Base-by-base conservation (phyloP, 768 basidiomycete species). In the Tricholoma sp. region DNA sequence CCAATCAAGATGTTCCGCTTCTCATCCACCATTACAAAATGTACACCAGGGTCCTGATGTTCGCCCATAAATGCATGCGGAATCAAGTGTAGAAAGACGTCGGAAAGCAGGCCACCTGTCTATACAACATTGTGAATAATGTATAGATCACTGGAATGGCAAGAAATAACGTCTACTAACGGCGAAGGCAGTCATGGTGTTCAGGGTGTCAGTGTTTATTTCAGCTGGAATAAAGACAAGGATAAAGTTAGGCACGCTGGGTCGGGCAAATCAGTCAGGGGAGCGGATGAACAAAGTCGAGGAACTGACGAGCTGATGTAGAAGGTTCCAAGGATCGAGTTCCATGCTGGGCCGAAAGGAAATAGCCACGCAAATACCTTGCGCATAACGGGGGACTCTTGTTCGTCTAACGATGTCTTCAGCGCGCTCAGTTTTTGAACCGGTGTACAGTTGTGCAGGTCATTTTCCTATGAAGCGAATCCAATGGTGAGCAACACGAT, bases 51-150 rank as follows among this genome's bases (percentile, higher is more conserved):
- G 55, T 82, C 86, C 63, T 87, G 84, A 65, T 86, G 81, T 65
- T 94, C 94, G 32, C 94, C 94, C 78, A 94, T 88, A 70, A 96
- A 96, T 8, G 89, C 81, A 68, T 95, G 94, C 18, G 94, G 94
- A 53, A 96, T 84, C 34, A 96, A 82, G 68, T 96, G 93, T 50
- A 97, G 74, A 70, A 94, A 94, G 41, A 95, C 92, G 69, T 97
- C 94, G 4, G 93, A 94, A 37, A 97, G 82, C 28, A 97, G 80
- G 29, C 94, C 94, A 32, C 94, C 94, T 9, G 92, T 94, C 82
- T 91, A 62, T 57, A 51, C 20, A 50, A 42, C 39, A 39, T 17
- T 41, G 18, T 42, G 9, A 32, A 41, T 4, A 57, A 29, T 51
- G 57, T 32, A 37, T 12, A 39, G 60, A 57, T 45, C 56, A 50